Base-by-base conservation (phyloP, 768 basidiomycete species). In the Tephrocybe sp. region DNA sequence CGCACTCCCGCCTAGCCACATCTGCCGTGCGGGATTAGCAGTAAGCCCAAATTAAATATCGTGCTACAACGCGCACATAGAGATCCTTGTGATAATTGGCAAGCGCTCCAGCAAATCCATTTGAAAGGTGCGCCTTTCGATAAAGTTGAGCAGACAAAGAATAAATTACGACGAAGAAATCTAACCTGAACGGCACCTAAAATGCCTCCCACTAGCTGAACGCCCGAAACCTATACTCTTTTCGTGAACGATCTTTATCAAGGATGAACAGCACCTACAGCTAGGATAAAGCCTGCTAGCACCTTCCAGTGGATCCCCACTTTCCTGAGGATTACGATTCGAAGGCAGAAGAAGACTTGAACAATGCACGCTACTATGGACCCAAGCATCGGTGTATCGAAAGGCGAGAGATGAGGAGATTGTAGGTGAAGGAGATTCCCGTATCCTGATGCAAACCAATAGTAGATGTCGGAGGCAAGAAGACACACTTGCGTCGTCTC, bases 271-370 rank as follows among this genome's bases (percentile, higher is more conserved):
- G 16, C 6, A 30, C 13, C 9, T 11, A 35, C 26, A 36, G 16
- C 12, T 27, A 27, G 1, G 31, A 22, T 27, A 22, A 47, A 12
- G n/a, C 27, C n/a, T 4, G 47, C 15, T 2, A n/a, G 40, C 16
- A 39, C 52, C 31, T 46, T 42, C 56, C 54, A 57, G 15, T 32
- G 42, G n/a, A 44, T 15, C 2, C 9, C 4, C 18, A 49, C 41
- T 32, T 57, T n/a, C n/a, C n/a, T 50, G 27, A 68, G 53, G 5
- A 52, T 44, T 55, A 58, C 62, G n/a, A 69, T 66, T 9, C 66
- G 60, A 44, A 64, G 67, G 42, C 65, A 65, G 56, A 64, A 69
- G 49, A 68, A 69, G 12, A 54, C 28, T 42, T 68, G 68, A 5
- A 67, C 58, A 13, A 56, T 34, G 48, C 67, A 44, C 16, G 60